Evolutionary conservation across 2,329 filamentous ascomycete species (phyloP).

Genomic region (Zopfia rhizophila): DNA sequence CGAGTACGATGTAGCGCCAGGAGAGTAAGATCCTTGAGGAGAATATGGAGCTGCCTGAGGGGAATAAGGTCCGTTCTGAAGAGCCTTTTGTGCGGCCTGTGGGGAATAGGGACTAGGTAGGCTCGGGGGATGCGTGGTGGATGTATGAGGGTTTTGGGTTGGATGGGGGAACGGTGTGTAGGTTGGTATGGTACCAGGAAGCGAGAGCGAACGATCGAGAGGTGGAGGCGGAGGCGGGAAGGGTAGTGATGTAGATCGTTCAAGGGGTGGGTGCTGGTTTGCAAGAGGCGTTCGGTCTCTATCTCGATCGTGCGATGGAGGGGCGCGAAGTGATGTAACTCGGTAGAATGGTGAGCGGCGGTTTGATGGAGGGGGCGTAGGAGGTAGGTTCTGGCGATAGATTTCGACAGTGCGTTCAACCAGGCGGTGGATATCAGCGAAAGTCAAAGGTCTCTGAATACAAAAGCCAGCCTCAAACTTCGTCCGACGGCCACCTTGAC

Average conservation of each 20-base stretch:
- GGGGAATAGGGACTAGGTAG: conserved; percentile 7
- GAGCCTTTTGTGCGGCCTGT: conserved; percentile 17
- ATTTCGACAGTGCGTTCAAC: conserved; percentile 53
- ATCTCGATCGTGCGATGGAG: conserved; percentile 24
- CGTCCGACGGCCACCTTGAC: conserved; percentile 40
- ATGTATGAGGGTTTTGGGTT: conserved; percentile 22
- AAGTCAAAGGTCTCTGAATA: conserved; percentile 46
- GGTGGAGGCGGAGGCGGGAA: conserved; percentile 31
- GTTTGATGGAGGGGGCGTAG: conserved; percentile 22
- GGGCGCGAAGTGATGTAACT: conserved; percentile 15
- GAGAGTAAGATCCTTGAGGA: conserved; percentile 9
- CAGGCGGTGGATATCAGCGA: conserved; percentile 46
- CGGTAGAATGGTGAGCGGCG: conserved; percentile 38
- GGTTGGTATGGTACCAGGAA: conserved; percentile 29
- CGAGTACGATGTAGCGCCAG: conserved; percentile 1
- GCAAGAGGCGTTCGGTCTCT: conserved; percentile 37
- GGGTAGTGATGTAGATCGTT: conserved; percentile 30
- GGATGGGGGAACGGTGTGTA: conserved; percentile 12
- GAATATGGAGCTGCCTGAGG: conserved; percentile 13
- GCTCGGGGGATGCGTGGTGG: conserved; percentile 29
- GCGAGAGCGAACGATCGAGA: conserved; percentile 39
- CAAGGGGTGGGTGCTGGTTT: conserved; percentile 28
- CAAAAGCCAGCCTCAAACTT: conserved; percentile 48
- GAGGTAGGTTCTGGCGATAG: conserved; percentile 37
- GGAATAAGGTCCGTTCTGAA: conserved; percentile 15